Evolutionary conservation across 306 rosid genomes (phyloP).

Genomic region (Castanea mollissima): DNA sequence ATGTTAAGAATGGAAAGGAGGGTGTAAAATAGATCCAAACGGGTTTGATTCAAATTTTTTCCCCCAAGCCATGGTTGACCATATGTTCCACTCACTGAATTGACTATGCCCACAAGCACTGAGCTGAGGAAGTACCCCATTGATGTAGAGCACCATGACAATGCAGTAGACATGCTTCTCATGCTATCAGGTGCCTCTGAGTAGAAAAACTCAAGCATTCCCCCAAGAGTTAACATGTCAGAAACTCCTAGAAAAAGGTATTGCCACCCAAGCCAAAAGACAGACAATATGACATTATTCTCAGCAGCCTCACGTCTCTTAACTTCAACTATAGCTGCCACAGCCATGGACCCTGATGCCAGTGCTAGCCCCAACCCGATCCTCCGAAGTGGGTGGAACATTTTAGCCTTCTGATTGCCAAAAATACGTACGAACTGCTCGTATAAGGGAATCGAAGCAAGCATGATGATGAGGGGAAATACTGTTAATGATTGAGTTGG

Average conservation of each 20-base stretch:
- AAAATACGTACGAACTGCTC: conserved; percentile 14
- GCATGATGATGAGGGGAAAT: conserved; percentile 24
- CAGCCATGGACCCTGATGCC: conserved; percentile 33
- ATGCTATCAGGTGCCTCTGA: conserved; percentile 40
- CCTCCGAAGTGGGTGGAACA: conserved; percentile 28
- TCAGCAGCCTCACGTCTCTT: conserved; percentile 27
- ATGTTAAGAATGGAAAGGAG: conserved; percentile 34
- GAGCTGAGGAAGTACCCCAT: conserved; percentile 40
- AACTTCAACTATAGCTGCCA: conserved; percentile 32
- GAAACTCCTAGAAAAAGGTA: conserved; percentile 31
- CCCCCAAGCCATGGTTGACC: conserved; percentile 40
- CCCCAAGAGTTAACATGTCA: conserved; percentile 35
- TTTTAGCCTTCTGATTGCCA: not conserved
- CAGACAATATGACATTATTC: conserved; percentile 12
- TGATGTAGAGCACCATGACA: conserved; percentile 40
- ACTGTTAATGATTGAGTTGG: conserved; percentile 31
- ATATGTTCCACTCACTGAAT: conserved; percentile 26
- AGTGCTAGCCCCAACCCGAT: conserved; percentile 32
- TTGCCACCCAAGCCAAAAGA: conserved; percentile 38
- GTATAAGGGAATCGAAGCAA: conserved; percentile 18
- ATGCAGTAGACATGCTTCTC: conserved; percentile 40
- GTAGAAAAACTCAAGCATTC: conserved; percentile 49
- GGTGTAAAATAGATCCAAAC: conserved; percentile 41
- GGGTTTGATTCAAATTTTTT: conserved; percentile 24
- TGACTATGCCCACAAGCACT: conserved; percentile 26